phyloP scores from a whole-genome alignment of 768 basidiomycete genomes.

The Brasilioporus rufonigricans region DNA sequence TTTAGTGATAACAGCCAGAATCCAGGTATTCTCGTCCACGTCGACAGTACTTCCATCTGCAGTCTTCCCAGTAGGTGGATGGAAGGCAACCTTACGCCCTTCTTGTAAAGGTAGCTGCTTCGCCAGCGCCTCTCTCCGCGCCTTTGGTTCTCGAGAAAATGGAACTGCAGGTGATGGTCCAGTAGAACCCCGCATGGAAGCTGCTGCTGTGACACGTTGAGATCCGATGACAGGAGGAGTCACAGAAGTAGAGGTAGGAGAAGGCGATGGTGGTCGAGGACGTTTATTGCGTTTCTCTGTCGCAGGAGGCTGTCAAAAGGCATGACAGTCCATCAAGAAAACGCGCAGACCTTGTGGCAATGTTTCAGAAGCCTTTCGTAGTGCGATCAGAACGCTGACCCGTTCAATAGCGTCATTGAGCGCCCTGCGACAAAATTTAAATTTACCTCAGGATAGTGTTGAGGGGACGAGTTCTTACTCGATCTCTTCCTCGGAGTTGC shows the following conservation, averaged over 20 bases:
- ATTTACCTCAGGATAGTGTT: constrained; percentile 6
- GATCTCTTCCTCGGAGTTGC: constrained; percentile 56
- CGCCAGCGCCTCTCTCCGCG: constrained; percentile 57
- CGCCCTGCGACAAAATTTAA: constrained; percentile 43
- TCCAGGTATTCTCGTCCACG: constrained; percentile 60
- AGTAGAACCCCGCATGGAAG: constrained; percentile 49
- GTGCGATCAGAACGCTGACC: constrained; percentile 64
- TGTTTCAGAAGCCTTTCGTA: constrained; percentile 69
- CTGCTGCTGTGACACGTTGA: constrained; percentile 14
- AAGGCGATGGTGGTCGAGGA: constrained; percentile 67
- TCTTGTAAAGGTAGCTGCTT: constrained; percentile 67
- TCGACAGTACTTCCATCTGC: constrained; percentile 49
- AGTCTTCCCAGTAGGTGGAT: constrained; percentile 59
- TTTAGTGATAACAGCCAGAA: constrained; percentile 71
- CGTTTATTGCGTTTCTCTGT: constrained; percentile 78
- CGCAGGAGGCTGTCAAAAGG: constrained; percentile 1
- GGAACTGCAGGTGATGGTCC: constrained; percentile 50
- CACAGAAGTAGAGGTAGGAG: constrained; percentile 48
- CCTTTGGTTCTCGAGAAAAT: constrained; percentile 65
- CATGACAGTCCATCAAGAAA: background rate
- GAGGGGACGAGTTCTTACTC: constrained; percentile 43
- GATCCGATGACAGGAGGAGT: constrained; percentile 25
- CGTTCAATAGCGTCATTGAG: constrained; percentile 72
- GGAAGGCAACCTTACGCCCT: constrained; percentile 80
- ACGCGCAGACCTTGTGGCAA: constrained; percentile 50